Evolutionary conservation across 495 filamentous ascomycete genomes (phyloP).

Genomic region (Daldinia childiae): DNA sequence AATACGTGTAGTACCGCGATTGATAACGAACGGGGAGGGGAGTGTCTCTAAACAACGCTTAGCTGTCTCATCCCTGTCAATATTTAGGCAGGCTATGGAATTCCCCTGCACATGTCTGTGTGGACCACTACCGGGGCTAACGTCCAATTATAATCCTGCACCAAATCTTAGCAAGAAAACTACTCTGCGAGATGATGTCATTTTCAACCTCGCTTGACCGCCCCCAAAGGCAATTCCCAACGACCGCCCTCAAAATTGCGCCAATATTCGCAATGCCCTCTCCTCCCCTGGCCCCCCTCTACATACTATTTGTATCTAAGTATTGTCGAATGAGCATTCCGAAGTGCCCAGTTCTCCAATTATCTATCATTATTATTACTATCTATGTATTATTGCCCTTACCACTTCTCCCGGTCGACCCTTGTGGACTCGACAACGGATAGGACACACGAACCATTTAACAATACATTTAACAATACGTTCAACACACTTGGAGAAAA

Average conservation of each 20-base stretch:
- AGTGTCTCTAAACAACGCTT: conserved; percentile 22
- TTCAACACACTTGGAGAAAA: conserved; percentile 9
- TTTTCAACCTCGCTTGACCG: conserved; percentile 39
- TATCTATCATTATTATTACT: conserved; percentile 2
- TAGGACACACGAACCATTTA: conserved; percentile 5
- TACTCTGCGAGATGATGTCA: conserved; percentile 38
- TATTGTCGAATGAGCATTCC: conserved; percentile 26
- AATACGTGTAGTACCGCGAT: not conserved
- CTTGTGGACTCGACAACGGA: conserved; percentile 19
- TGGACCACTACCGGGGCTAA: conserved; percentile 24
- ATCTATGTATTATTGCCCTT: conserved; percentile 6
- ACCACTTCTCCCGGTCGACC: conserved; percentile 21
- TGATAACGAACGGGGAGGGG: conserved; percentile 17
- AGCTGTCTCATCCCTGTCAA: conserved; percentile 32
- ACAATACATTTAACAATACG: too few species aligned
- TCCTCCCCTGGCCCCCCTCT: conserved; percentile 27
- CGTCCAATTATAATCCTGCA: conserved; percentile 14
- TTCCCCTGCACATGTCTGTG: conserved; percentile 32
- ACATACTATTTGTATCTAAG: not conserved
- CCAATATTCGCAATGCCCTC: conserved; percentile 41
- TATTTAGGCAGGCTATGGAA: conserved; percentile 40
- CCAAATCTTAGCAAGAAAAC: conserved; percentile 32
- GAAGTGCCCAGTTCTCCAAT: conserved; percentile 19
- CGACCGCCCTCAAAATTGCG: conserved; percentile 40
- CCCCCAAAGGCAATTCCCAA: conserved; percentile 41